Percentiles rank a stretch among this genome's conserved stretches.
phyloP scores from a whole-genome alignment of 2,329 filamentous ascomycete species.

The Penicillium sp. region DNA sequence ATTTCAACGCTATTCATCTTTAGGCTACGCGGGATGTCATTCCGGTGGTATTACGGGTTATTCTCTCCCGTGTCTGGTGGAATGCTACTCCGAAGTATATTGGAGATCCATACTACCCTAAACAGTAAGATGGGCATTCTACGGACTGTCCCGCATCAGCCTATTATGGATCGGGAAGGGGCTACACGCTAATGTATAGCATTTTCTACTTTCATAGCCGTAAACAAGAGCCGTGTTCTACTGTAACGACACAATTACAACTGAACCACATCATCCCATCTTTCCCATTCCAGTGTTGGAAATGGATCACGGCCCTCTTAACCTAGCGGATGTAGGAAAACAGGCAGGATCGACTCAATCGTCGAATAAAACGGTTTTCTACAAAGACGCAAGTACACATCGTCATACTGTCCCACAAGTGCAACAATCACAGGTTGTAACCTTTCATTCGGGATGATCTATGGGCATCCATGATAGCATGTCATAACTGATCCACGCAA shows the following conservation, averaged over 20 bases:
- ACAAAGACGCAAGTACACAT: neutral
- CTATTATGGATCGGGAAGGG: neutral
- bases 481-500: neutral
- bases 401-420: neutral
- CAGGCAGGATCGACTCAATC: neutral
- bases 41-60: neutral
- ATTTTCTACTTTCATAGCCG: neutral
- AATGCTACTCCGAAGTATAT: neutral
- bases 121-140: neutral
- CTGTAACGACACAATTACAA: neutral
- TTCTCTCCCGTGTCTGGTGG: conserved; percentile 1
- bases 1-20: neutral
- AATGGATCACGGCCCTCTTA: neutral
- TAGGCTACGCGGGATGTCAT: neutral
- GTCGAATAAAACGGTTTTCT: neutral
- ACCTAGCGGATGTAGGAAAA: neutral
- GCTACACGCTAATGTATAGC: neutral
- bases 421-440: neutral
- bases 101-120: neutral
- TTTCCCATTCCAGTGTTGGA: neutral
- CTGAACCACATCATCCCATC: neutral
- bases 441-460: conserved; percentile 8
- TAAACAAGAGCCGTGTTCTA: neutral
- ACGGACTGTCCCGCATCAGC: neutral
- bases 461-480: conserved; percentile 7